Conservation (phyloP, 1,284 basidiomycete species). For the Moesziomyces globuligerus region DNA sequence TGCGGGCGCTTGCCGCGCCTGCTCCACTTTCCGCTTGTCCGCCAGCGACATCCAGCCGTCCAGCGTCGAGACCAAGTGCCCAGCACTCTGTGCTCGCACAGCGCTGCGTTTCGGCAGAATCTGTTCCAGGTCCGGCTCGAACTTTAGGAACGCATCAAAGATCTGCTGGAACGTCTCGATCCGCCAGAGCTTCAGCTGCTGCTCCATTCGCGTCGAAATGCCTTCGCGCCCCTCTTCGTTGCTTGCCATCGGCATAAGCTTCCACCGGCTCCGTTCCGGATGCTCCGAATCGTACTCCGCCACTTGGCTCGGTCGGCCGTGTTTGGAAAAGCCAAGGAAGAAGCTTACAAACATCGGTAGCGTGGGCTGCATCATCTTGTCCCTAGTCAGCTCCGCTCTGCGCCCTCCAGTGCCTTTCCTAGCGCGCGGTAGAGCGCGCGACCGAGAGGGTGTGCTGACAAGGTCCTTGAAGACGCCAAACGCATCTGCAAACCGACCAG, state of each 20-base stretch:
- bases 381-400: too few species aligned
- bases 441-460: slow-evolving; percentile 25
- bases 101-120: neutral
- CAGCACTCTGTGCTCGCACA: neutral
- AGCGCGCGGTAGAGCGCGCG: too few species aligned
- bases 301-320: slow-evolving; percentile 14
- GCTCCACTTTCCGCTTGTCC: slow-evolving; percentile 26
- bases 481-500: slow-evolving; percentile 39
- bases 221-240: neutral
- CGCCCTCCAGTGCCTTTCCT: too few species aligned
- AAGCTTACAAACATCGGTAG: slow-evolving; percentile 38
- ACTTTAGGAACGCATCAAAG: slow-evolving; percentile 31
- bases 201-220: neutral
- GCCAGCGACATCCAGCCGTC: slow-evolving; percentile 16
- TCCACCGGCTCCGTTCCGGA: slow-evolving; percentile 25
- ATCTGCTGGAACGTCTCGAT: slow-evolving; percentile 41
- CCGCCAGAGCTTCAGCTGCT: slow-evolving; percentile 30
- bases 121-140: slow-evolving; percentile 17
- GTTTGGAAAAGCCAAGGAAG: slow-evolving; percentile 33
- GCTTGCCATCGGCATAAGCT: neutral
- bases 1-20: slow-evolving; percentile 16
- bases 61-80: slow-evolving; percentile 8
- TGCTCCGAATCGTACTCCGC: slow-evolving; percentile 8
- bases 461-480: slow-evolving; percentile 40
- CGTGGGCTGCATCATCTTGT: slow-evolving; percentile 22